Percentiles rank a stretch among this genome's conserved stretches.
Evolutionary conservation across 2,329 filamentous ascomycete genomes (phyloP).

Genomic region (Fusarium sp.): DNA sequence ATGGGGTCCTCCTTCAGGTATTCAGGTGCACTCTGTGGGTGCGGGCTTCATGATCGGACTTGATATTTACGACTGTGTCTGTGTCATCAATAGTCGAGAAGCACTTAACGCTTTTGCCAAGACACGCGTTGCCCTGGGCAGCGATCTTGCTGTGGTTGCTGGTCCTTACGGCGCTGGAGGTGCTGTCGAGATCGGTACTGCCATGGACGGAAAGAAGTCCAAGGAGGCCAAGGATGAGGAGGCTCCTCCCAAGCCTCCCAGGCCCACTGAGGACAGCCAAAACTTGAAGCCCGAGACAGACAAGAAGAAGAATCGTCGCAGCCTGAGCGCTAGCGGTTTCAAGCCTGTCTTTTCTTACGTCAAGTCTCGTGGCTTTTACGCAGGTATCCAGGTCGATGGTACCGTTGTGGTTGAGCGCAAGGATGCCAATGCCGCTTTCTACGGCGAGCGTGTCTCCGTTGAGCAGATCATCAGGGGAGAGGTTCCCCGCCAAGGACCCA

Average conservation of each 20-base stretch:
- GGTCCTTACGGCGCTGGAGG: conserved; percentile 78
- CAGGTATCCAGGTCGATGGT: conserved; percentile 87
- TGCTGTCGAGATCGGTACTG: conserved; percentile 70
- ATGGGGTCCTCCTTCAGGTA: conserved; percentile 87
- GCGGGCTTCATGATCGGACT: conserved; percentile 85
- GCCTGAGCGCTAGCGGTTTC: conserved; percentile 48
- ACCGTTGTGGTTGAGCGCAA: conserved; percentile 87
- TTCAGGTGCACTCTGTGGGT: conserved; percentile 83
- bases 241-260: conserved; percentile 22
- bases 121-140: conserved; percentile 80
- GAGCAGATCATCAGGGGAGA: conserved; percentile 63
- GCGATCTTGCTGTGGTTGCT: conserved; percentile 81
- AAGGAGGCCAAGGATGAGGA: conserved; percentile 60
- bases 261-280: conserved; percentile 32
- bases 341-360: conserved; percentile 75
- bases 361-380: conserved; percentile 90
- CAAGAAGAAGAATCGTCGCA: conserved; percentile 50
- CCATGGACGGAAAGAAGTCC: conserved; percentile 49
- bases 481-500: conserved; percentile 46
- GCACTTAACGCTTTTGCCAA: conserved; percentile 83
- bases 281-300: conserved; percentile 47
- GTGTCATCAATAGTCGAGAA: conserved; percentile 84
- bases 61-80: conserved; percentile 90
- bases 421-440: conserved; percentile 91
- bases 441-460: conserved; percentile 70